phyloP scores from a whole-genome alignment of 2,329 filamentous ascomycete genomes.

The Phyllosticta citriasiana region DNA sequence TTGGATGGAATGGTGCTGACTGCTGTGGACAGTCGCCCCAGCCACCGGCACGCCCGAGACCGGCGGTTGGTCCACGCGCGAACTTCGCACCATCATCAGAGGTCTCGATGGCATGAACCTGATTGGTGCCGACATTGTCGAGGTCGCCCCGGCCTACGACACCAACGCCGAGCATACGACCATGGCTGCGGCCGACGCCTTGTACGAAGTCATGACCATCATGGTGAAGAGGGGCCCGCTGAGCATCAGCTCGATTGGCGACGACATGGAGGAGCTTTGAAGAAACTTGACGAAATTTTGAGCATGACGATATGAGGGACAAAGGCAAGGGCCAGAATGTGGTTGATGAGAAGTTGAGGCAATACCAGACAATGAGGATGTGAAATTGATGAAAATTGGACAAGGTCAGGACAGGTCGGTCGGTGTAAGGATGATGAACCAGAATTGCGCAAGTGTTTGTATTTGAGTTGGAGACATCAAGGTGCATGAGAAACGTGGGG shows the following conservation, averaged over 20 bases:
- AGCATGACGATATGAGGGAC: background rate
- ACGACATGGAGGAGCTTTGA: conserved; percentile 10
- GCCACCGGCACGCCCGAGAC: conserved; percentile 69
- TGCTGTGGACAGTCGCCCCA: conserved; percentile 46
- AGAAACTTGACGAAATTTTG: background rate
- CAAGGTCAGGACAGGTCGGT: background rate
- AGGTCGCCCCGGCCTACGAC: conserved; percentile 64
- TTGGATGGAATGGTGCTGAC: background rate
- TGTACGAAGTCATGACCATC: conserved; percentile 71
- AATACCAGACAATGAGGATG: too few species aligned
- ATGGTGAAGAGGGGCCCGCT: conserved; percentile 73
- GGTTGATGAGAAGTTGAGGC: too few species aligned
- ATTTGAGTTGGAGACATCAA: background rate
- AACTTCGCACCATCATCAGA: conserved; percentile 60
- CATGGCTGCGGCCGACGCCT: conserved; percentile 61
- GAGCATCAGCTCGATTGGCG: conserved; percentile 34
- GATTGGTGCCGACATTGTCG: conserved; percentile 61
- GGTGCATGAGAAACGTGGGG: background rate
- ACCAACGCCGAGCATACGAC: conserved; percentile 63
- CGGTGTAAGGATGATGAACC: background rate
- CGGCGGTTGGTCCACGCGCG: conserved; percentile 64
- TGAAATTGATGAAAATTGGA: too few species aligned
- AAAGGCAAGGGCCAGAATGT: background rate
- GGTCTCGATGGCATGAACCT: conserved; percentile 61
- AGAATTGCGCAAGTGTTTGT: background rate